Evolutionary conservation across 179 eudicot species (phyloP), one percentile per base, ranked within the genome.

Genomic region (Pouteria campechiana): DNA sequence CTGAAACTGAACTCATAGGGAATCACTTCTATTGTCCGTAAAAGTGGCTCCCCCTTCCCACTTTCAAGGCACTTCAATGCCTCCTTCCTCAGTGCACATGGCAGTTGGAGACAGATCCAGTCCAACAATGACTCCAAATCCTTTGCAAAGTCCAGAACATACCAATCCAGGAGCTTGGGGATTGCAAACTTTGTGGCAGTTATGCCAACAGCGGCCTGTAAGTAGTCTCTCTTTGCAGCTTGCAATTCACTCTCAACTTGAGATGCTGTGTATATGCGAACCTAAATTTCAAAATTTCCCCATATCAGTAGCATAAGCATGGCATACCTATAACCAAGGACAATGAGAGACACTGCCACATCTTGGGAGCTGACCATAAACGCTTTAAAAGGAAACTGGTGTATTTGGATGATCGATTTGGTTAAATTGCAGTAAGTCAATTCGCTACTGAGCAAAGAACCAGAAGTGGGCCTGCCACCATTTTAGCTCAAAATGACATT

Each of bases 81-180:
- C 55, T 65, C 73, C 9, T 70, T 71, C 33, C 84, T 37, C 21
- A 74, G 61, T 23, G 72, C 76, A 41, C 57, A 67, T 0, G 98
- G 88, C 39, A 90, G 55, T 45, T 90, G 95, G 20, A 86, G 69
- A 57, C 92, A 86, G 13, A 86, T 54, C 98, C 98, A 90, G 58
- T 86, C 87, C 5, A 90, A 58, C 57, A 86, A 57, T 19, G 80
- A 63, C 31, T 74, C 69, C 39, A 86, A 46, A 37, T 90, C 88
- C 61, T 90, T 77, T 2, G 79, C 87, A 49, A 90, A 90, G 55
- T 90, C 94, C 4, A 70, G 84, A 7, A 79, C 64, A 63, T 76
- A 73, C 92, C 96, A 79, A 48, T 90, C 96, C 52, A 90, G 46
- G 25, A 82, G 57, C 65, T 82, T 90, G 0, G 98, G 94, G 47